phyloP scores from a whole-genome alignment of 2,329 filamentous ascomycete genomes.

The Biscogniauxia marginata region DNA sequence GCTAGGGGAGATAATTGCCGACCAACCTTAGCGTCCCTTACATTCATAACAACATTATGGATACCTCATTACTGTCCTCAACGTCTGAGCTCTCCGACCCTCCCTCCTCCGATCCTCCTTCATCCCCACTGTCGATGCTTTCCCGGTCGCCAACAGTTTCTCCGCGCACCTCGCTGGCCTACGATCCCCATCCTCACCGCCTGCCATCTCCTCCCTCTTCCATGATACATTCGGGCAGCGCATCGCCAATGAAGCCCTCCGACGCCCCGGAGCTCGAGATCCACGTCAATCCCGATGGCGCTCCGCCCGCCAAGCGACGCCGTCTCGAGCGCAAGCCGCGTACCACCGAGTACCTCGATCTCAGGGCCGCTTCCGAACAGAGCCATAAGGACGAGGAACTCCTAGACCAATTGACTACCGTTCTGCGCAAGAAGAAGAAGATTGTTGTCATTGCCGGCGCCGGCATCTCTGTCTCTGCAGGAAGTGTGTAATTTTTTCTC shows the following conservation, averaged over 20 bases:
- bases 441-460: conserved; percentile 96
- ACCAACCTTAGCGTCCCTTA: not conserved
- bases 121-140: conserved; percentile 54
- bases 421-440: conserved; percentile 85
- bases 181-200: conserved; percentile 41
- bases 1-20: too few species aligned
- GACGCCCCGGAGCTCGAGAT: conserved; percentile 40
- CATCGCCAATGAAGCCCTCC: conserved; percentile 49
- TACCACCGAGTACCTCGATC: conserved; percentile 78
- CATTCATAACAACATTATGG: conserved; percentile 18
- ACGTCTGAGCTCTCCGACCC: conserved; percentile 32
- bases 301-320: conserved; percentile 73
- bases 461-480: conserved; percentile 94
- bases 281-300: conserved; percentile 52
- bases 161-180: conserved; percentile 34
- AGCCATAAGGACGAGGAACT: conserved; percentile 54
- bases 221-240: conserved; percentile 45
- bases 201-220: conserved; percentile 54
- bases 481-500: conserved; percentile 47
- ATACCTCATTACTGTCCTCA: conserved; percentile 24
- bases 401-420: conserved; percentile 69
- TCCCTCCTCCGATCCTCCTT: conserved; percentile 42
- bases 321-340: conserved; percentile 62
- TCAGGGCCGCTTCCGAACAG: conserved; percentile 53
- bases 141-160: conserved; percentile 53